Percentiles rank a stretch among this genome's conserved stretches.
phyloP scores from a whole-genome alignment of 2,329 filamentous ascomycete genomes.

The Aspergillus texensis region DNA sequence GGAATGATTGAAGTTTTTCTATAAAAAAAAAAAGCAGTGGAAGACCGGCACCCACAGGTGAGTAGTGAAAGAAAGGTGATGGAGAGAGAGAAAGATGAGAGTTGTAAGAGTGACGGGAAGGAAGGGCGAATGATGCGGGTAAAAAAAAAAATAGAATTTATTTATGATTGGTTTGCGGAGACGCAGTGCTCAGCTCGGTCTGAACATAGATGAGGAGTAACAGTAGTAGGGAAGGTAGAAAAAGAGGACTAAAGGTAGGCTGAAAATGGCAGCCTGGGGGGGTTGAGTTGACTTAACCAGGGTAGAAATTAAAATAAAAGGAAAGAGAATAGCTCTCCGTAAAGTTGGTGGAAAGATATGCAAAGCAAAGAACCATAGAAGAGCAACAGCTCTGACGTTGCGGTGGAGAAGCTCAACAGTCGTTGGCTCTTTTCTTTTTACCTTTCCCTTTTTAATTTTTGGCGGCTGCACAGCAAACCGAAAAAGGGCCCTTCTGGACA shows the following conservation, averaged over 20 bases:
- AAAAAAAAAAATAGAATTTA: background rate
- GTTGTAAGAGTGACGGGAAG: constrained; percentile 6
- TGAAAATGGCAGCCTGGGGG: background rate
- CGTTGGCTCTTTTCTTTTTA: background rate
- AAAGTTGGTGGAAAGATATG: background rate
- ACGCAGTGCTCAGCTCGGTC: background rate
- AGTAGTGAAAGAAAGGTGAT: constrained; percentile 3
- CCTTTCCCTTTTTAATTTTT: background rate
- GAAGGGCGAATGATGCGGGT: background rate
- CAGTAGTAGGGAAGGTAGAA: background rate
- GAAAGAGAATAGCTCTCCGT: background rate
- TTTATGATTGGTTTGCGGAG: constrained; percentile 8
- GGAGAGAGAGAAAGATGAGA: background rate
- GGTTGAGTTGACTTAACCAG: background rate
- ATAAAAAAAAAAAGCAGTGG: background rate
- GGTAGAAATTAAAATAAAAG: constrained; percentile 7
- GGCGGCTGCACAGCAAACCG: background rate
- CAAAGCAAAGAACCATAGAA: constrained; percentile 7
- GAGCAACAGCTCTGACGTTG: constrained; percentile 22
- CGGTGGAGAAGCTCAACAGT: constrained; percentile 15
- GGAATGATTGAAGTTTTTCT: background rate
- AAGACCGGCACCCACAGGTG: background rate
- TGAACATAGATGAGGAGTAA: background rate
- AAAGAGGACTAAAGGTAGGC: background rate
- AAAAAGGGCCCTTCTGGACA: constrained; percentile 5